These are phyloP conservation scores for Mucor lusitanicus DNA, from an alignment of 371 early-diverging fungal species.

Conservation along the genomic window DNA sequence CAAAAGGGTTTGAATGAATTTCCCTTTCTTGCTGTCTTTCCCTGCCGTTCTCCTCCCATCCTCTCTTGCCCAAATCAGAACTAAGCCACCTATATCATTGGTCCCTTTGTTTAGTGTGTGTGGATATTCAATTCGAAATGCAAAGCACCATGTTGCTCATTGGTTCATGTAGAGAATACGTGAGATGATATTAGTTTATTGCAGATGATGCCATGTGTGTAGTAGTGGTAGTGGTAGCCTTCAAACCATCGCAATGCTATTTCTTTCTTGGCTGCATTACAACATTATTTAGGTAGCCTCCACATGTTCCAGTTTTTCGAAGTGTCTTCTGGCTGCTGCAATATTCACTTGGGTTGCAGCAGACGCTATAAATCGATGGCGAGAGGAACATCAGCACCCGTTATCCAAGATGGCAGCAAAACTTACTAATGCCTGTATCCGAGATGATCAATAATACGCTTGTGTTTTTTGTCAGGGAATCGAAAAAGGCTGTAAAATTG, in stretches of 20 bases:
- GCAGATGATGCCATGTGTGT: neutral
- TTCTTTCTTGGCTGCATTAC: constrained; percentile 24
- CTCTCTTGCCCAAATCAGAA: neutral
- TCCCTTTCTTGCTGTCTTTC: neutral
- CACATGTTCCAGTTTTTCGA: constrained; percentile 75
- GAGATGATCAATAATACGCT: constrained; percentile 89
- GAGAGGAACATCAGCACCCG: no score
- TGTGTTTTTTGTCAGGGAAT: constrained; percentile 90
- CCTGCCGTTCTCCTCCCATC: neutral
- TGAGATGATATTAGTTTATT: neutral
- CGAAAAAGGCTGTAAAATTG: constrained; percentile 84
- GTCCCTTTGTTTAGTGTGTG: neutral
- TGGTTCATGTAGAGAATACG: neutral
- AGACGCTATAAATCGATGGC: constrained; percentile 56
- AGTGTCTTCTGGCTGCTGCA: constrained; percentile 79
- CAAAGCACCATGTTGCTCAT: neutral
- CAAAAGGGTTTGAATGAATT: neutral
- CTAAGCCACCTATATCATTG: constrained; percentile 1
- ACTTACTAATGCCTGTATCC: constrained; percentile 86
- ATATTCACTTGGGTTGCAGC: constrained; percentile 85
- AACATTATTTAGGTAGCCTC: constrained; percentile 30
- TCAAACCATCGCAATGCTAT: neutral
- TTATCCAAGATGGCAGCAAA: no score
- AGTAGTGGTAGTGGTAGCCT: neutral
- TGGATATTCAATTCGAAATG: neutral